Evolutionary conservation across 495 filamentous ascomycete species (phyloP).

Genomic region (Annulohypoxylon moriforme): DNA sequence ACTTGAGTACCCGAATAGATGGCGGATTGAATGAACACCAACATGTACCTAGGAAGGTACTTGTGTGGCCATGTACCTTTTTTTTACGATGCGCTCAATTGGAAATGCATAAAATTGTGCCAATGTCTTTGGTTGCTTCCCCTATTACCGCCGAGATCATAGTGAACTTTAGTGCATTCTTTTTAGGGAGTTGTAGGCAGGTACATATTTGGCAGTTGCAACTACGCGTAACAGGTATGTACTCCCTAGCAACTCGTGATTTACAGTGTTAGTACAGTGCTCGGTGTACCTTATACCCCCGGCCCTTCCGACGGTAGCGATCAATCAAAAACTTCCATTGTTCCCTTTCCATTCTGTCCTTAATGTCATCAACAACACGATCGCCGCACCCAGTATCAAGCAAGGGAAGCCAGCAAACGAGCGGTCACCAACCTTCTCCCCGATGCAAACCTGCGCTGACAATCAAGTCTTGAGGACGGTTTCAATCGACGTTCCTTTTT

Average conservation of each 20-base stretch:
- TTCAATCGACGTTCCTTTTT: slow-evolving; percentile 26
- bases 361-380: slow-evolving; percentile 48
- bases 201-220: neutral
- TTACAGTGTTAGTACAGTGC: slow-evolving; percentile 34
- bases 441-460: slow-evolving; percentile 30
- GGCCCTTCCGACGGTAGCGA: slow-evolving; percentile 42
- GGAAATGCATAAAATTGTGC: slow-evolving; percentile 32
- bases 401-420: slow-evolving; percentile 28
- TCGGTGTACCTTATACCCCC: slow-evolving; percentile 43
- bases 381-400: slow-evolving; percentile 39
- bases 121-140: slow-evolving; percentile 39
- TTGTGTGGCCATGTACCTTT: neutral
- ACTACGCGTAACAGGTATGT: slow-evolving; percentile 7
- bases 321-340: slow-evolving; percentile 52
- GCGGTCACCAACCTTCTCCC: slow-evolving; percentile 26
- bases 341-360: slow-evolving; percentile 49
- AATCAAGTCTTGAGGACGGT: slow-evolving; percentile 10
- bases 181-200: neutral
- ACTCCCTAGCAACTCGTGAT: slow-evolving; percentile 24
- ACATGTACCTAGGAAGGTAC: neutral
- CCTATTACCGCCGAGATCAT: slow-evolving; percentile 34
- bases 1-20: neutral
- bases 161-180: slow-evolving; percentile 19
- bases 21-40: neutral
- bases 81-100: neutral